These are phyloP conservation scores for Rehmannia glutinosa DNA, from an alignment of 257 asterid genomes.

Conservation along the genomic window DNA sequence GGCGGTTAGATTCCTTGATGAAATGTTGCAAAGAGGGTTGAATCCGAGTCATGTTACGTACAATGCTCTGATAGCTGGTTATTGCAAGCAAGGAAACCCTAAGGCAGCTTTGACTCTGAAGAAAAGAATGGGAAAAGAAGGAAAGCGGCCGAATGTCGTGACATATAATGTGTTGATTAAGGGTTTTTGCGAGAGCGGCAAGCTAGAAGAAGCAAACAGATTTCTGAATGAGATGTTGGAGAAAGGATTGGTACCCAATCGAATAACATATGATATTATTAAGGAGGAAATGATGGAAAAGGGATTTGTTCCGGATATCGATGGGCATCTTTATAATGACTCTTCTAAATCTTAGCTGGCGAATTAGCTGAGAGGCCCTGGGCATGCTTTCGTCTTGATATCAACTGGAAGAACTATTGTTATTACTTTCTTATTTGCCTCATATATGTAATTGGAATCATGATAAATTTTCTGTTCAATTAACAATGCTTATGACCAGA, in stretches of 20 bases:
- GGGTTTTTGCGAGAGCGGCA: slow-evolving; percentile 57
- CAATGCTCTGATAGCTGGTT: slow-evolving; percentile 66
- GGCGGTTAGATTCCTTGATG: slow-evolving; percentile 70
- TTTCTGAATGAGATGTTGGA: slow-evolving; percentile 89
- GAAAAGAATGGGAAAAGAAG: slow-evolving; percentile 83
- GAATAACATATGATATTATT: slow-evolving; percentile 66
- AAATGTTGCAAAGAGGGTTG: slow-evolving; percentile 56
- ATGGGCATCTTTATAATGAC: slow-evolving; percentile 65
- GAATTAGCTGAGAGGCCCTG: background rate
- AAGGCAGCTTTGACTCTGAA: slow-evolving; percentile 58
- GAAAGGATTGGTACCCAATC: slow-evolving; percentile 78
- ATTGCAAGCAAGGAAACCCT: slow-evolving; percentile 58
- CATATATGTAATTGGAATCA: too few relatives aligned
- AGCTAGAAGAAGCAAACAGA: slow-evolving; percentile 63
- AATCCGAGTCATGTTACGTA: slow-evolving; percentile 66
- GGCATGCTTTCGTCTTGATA: background rate
- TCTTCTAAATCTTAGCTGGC: slow-evolving; percentile 21
- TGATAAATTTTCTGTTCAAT: too few relatives aligned
- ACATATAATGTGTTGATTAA: slow-evolving; percentile 75
- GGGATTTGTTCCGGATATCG: slow-evolving; percentile 80
- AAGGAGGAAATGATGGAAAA: slow-evolving; percentile 80
- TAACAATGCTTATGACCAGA: too few relatives aligned
- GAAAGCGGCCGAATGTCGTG: slow-evolving; percentile 66
- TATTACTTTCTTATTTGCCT: too few relatives aligned
- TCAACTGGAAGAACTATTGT: background rate